Evolutionary conservation across 2,329 filamentous ascomycete species (phyloP).

Genomic region (Periglandula ipomoeae): DNA sequence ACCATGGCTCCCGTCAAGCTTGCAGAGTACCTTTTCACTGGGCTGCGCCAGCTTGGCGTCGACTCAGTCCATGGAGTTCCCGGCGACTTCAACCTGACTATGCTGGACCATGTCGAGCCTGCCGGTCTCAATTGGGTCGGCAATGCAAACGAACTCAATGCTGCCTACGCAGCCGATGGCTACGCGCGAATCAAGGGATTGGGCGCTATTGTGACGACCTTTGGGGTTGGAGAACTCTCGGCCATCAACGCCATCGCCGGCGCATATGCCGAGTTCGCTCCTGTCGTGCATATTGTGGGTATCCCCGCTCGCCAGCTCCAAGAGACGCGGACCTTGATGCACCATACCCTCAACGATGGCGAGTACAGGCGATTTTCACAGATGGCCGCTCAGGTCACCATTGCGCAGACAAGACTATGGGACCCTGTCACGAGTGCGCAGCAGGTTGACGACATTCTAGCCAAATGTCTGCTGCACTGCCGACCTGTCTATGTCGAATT

Average conservation of each 20-base stretch:
- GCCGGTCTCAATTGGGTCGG: constrained; percentile 35
- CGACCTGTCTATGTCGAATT: constrained; percentile 48
- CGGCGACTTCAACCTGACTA: constrained; percentile 30
- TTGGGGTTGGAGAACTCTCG: constrained; percentile 49
- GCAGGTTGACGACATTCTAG: constrained; percentile 26
- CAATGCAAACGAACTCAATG: constrained; percentile 50
- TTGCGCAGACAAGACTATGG: constrained; percentile 33
- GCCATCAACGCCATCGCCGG: constrained; percentile 51
- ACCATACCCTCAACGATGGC: constrained; percentile 48
- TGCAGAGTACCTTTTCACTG: constrained; percentile 45
- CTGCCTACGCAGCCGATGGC: constrained; percentile 47
- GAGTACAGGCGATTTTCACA: constrained; percentile 41
- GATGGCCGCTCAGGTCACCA: constrained; percentile 40
- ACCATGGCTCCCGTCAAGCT: constrained; percentile 8
- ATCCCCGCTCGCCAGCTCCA: constrained; percentile 36
- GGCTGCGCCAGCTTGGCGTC: constrained; percentile 50
- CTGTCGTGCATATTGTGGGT: constrained; percentile 50
- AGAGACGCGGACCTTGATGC: constrained; percentile 32
- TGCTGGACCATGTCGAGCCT: constrained; percentile 28
- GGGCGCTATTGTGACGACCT: constrained; percentile 44
- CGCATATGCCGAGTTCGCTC: constrained; percentile 45
- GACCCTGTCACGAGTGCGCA: constrained; percentile 35
- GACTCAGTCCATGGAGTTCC: constrained; percentile 44
- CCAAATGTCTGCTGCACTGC: constrained; percentile 39
- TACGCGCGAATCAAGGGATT: constrained; percentile 46